Evolutionary conservation across 1,139 yeast genomes (phyloP), one percentile per base, ranked within the genome.

Genomic region (Candida glucosophila): DNA sequence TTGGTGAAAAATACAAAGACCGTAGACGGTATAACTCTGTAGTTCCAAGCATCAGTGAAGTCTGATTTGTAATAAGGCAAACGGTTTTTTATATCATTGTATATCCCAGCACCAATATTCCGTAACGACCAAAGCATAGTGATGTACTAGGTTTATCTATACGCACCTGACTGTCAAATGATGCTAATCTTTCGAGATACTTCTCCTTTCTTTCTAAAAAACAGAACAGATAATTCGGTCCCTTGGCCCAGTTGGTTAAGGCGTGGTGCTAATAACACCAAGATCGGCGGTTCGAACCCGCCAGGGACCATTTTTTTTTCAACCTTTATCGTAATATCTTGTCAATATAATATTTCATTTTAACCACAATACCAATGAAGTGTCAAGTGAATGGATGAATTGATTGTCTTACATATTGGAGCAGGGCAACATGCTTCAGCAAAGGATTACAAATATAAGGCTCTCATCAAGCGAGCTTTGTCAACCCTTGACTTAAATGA

Each of bases 161-260:
- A 16, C 8, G n/a, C 18, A 16, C 18, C n/a, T 16, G 18, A 16
- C 18, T 8, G 18, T 16, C 18, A 8, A 16, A 16, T 16, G 18
- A 8, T 8, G 18, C 18, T 8, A 8, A 16, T 16, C 8, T 16
- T 16, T 8, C n/a, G 18, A 16, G 5, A 7, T 7, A 7, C 7
- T 18, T 18, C 20, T 5, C 8, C 7, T 18, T 13, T 12, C 12
- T 14, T 13, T 17, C 6, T 16, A 16, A 16, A 12, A n/a, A 16
- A 6, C 12, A 14, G 12, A 13, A 16, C 9, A 8, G 18, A 16
- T 16, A 31, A 37, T 24, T 12, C 23, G 78, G 77, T 75, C 81
- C 80, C 80, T 74, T 75, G 82, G 82, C 82, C 82, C 77, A 75
- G 81, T 75, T 76, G 82, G 82, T 76, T 74, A 77, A 74, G 85